Evolutionary conservation across 441 rosid species (phyloP).

Genomic region (Biscutella auriculata): DNA sequence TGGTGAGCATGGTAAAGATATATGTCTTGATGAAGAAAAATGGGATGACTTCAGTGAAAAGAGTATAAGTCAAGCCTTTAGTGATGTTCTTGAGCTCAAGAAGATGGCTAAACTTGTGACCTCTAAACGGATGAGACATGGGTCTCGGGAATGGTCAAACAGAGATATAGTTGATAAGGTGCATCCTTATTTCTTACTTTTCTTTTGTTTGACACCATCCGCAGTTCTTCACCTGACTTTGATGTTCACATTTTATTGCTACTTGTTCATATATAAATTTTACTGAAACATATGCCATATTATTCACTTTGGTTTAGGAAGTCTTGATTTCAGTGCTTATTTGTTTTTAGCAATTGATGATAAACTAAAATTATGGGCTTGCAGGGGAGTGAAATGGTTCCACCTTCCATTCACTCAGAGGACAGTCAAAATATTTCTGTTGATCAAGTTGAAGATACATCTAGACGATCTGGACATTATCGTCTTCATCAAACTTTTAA

Average conservation of each 20-base stretch:
- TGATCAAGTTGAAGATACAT: slow-evolving; percentile 33
- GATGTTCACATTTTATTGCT: slow-evolving; percentile 1
- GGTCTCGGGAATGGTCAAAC: slow-evolving; percentile 43
- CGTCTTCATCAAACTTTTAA: slow-evolving; percentile 50
- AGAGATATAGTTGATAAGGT: slow-evolving; percentile 37
- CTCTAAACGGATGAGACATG: slow-evolving; percentile 34
- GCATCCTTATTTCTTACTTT: slow-evolving; percentile 15
- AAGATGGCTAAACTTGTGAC: slow-evolving; percentile 49
- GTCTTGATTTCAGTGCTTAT: slow-evolving; percentile 9
- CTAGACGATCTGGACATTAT: slow-evolving; percentile 33
- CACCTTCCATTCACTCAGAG: slow-evolving; percentile 29
- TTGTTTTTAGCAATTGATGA: slow-evolving; percentile 1
- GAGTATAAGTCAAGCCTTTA: slow-evolving; percentile 44
- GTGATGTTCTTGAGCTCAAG: slow-evolving; percentile 62
- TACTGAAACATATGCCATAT: slow-evolving; percentile 2
- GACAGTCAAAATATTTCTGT: slow-evolving; percentile 22
- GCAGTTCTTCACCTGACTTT: neutral
- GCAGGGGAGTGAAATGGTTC: slow-evolving; percentile 35
- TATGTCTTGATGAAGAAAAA: slow-evolving; percentile 32
- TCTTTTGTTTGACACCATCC: slow-evolving; percentile 1
- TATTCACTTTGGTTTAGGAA: slow-evolving; percentile 7
- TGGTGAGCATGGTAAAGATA: slow-evolving; percentile 28
- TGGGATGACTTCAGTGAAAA: slow-evolving; percentile 86
- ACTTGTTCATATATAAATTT: neutral
- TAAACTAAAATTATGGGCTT: slow-evolving; percentile 24